These are phyloP conservation scores for Davidsoniella virescens DNA, from an alignment of 2,329 filamentous ascomycete genomes.

Conservation along the genomic window DNA sequence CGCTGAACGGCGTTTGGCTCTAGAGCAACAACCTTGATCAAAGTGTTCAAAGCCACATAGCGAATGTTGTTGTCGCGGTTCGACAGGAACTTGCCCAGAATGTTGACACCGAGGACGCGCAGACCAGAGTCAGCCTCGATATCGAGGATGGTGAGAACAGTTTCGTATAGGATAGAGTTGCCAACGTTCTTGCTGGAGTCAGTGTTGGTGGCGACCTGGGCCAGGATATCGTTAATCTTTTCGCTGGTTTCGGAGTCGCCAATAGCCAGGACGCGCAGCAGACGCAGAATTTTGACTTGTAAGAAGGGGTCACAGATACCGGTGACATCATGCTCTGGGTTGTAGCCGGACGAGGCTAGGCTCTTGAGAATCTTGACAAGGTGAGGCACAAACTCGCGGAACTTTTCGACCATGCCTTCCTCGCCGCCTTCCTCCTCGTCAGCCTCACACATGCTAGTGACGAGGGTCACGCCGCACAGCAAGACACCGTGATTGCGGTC, in stretches of 20 bases:
- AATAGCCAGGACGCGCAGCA: slow-evolving; percentile 72
- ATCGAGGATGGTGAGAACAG: slow-evolving; percentile 89
- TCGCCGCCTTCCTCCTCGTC: slow-evolving; percentile 88
- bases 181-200: slow-evolving; percentile 97
- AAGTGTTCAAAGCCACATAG: slow-evolving; percentile 90
- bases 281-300: slow-evolving; percentile 84
- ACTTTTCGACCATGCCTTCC: slow-evolving; percentile 77
- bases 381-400: slow-evolving; percentile 67
- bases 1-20: slow-evolving; percentile 95
- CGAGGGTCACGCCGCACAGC: slow-evolving; percentile 78
- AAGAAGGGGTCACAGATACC: slow-evolving; percentile 96
- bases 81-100: slow-evolving; percentile 93
- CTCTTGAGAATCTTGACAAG: slow-evolving; percentile 85
- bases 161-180: slow-evolving; percentile 95
- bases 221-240: slow-evolving; percentile 95
- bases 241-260: slow-evolving; percentile 82
- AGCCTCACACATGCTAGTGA: slow-evolving; percentile 83
- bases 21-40: slow-evolving; percentile 95
- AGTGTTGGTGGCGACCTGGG: slow-evolving; percentile 94
- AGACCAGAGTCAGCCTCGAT: slow-evolving; percentile 95
- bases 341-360: slow-evolving; percentile 86
- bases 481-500: slow-evolving; percentile 94
- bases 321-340: slow-evolving; percentile 94
- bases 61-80: slow-evolving; percentile 99
- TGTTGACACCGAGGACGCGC: slow-evolving; percentile 90